Conservation (phyloP, 352 stramenopile species). For the Phytophthora pseudosyringae region DNA sequence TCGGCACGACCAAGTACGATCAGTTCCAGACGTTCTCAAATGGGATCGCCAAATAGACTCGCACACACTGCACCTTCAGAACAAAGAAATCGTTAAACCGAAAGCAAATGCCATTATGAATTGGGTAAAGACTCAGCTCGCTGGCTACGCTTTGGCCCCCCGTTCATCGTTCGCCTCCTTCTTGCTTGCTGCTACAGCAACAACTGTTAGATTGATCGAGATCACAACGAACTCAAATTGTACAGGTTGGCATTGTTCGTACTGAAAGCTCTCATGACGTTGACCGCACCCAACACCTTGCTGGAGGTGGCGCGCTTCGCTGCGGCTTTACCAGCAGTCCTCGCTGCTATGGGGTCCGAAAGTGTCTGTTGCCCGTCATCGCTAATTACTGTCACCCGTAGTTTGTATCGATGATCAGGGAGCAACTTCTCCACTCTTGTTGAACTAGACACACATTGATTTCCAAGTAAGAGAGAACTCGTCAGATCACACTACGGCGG, state of each 20-base stretch:
- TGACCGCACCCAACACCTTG: constrained; percentile 8
- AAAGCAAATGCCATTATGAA: not conserved
- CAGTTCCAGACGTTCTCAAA: constrained; percentile 94
- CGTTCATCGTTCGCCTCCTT: not conserved
- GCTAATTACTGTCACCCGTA: constrained; percentile 19
- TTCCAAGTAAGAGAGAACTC: not conserved
- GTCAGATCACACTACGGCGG: not conserved
- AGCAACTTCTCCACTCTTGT: constrained; percentile 21
- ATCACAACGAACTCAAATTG: no score
- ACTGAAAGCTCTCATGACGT: constrained; percentile 16
- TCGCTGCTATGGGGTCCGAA: constrained; percentile 22
- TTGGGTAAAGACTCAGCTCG: not conserved
- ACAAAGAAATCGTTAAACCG: not conserved
- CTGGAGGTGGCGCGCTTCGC: constrained; percentile 8
- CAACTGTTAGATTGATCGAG: not conserved
- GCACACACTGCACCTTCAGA: not conserved
- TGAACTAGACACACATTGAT: constrained; percentile 7
- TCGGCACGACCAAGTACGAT: constrained; percentile 96
- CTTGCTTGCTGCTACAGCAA: constrained; percentile 5
- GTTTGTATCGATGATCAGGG: constrained; percentile 32
- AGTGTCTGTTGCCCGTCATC: constrained; percentile 23
- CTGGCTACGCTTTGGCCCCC: not conserved
- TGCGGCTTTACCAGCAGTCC: constrained; percentile 16
- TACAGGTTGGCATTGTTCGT: not conserved
- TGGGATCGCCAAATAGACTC: constrained; percentile 83